phyloP scores from a whole-genome alignment of 169 alveolate genomes.

The Fabrea salina region DNA sequence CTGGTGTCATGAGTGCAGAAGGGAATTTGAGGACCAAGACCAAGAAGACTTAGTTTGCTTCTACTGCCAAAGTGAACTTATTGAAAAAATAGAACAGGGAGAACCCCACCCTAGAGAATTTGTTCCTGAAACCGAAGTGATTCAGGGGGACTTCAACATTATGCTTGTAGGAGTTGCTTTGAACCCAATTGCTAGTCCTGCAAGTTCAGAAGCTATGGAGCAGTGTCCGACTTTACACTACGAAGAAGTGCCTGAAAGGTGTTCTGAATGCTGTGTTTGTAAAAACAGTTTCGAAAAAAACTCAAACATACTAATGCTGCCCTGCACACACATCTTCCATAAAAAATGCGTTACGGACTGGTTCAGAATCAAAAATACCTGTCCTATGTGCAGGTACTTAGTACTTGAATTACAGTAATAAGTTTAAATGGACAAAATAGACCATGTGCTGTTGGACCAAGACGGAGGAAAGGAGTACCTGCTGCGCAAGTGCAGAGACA shows the following conservation, averaged over 20 bases:
- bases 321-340: conserved; percentile 82
- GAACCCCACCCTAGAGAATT: conserved; percentile 12
- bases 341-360: conserved; percentile 70
- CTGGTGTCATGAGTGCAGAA: conserved; percentile 7
- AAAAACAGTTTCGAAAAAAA: not conserved
- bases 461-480: not conserved
- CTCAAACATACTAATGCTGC: conserved; percentile 43
- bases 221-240: not conserved
- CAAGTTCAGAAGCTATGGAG: not conserved
- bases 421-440: not conserved
- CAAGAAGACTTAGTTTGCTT: not conserved
- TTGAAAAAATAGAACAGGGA: not conserved
- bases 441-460: no score
- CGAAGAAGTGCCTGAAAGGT: not conserved
- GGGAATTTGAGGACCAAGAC: not conserved
- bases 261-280: not conserved
- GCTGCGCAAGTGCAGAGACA: not conserved
- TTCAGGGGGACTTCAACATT: not conserved
- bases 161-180: not conserved
- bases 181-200: not conserved
- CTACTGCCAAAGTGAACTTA: not conserved
- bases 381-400: conserved; percentile 65
- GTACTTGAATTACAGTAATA: not conserved
- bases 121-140: not conserved
- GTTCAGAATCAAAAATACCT: conserved; percentile 67